Evolutionary conservation across 495 filamentous ascomycete species (phyloP).

Genomic region (Annulohypoxylon bovei): DNA sequence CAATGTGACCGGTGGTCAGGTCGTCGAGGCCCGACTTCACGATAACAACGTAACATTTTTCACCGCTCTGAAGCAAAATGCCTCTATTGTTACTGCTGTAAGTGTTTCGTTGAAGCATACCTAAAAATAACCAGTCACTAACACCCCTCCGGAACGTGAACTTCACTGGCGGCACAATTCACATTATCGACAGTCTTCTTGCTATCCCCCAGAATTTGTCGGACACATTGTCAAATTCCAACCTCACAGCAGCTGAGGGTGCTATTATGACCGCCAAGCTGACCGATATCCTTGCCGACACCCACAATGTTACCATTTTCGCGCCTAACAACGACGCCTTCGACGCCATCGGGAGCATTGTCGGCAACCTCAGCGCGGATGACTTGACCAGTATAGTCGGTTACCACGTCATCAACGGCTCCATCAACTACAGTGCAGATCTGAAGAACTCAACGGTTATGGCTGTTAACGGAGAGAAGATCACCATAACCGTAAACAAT

Average conservation of each 20-base stretch:
- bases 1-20: slow-evolving; percentile 56
- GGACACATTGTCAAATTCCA: slow-evolving; percentile 57
- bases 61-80: slow-evolving; percentile 50
- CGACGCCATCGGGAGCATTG: slow-evolving; percentile 63
- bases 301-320: slow-evolving; percentile 70
- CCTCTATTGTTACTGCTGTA: slow-evolving; percentile 51
- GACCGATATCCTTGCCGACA: slow-evolving; percentile 51
- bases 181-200: slow-evolving; percentile 70
- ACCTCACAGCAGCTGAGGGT: slow-evolving; percentile 67
- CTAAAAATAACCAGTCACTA: not conserved
- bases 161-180: slow-evolving; percentile 71
- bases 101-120: not conserved
- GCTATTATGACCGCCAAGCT: slow-evolving; percentile 61
- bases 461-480: slow-evolving; percentile 56
- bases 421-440: slow-evolving; percentile 60
- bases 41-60: slow-evolving; percentile 51
- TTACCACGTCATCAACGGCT: slow-evolving; percentile 68
- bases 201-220: slow-evolving; percentile 64
- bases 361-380: slow-evolving; percentile 56
- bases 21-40: slow-evolving; percentile 44
- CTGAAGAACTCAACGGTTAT: slow-evolving; percentile 57
- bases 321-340: slow-evolving; percentile 70
- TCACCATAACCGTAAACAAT: slow-evolving; percentile 62
- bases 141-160: slow-evolving; percentile 58
- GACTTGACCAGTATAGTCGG: slow-evolving; percentile 61